These are phyloP conservation scores for Suhomyces taliae DNA, from an alignment of 1,139 yeast genomes.

Conservation along the genomic window DNA sequence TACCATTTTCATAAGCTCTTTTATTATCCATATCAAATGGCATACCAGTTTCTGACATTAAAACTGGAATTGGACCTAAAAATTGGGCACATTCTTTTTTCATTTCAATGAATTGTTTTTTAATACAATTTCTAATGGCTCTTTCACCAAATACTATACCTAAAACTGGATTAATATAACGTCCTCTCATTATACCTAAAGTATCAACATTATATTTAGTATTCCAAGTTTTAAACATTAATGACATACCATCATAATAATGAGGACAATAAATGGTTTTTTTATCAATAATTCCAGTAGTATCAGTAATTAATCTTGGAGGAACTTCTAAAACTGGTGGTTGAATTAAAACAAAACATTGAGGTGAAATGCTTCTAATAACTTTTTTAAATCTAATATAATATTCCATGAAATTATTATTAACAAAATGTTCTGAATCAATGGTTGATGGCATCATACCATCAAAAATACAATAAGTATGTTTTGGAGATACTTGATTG, in stretches of 20 bases:
- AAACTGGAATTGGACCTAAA: constrained; percentile 66
- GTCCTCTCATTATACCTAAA: constrained; percentile 80
- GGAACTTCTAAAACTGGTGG: constrained; percentile 84
- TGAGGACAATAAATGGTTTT: constrained; percentile 81
- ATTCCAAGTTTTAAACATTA: constrained; percentile 88
- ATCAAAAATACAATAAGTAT: constrained; percentile 19
- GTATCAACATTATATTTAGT: constrained; percentile 80
- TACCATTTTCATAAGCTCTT: constrained; percentile 62
- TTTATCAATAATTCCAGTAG: constrained; percentile 52
- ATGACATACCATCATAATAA: constrained; percentile 89
- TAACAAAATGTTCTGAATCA: constrained; percentile 61
- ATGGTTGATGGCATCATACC: constrained; percentile 32
- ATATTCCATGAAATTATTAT: constrained; percentile 59
- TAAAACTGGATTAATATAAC: constrained; percentile 70
- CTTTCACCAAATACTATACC: constrained; percentile 80
- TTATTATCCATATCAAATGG: constrained; percentile 92
- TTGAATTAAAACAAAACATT: constrained; percentile 65
- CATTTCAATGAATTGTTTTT: constrained; percentile 64
- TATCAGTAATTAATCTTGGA: constrained; percentile 59
- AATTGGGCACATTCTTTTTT: constrained; percentile 57
- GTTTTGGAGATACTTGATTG: constrained; percentile 25
- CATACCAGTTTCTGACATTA: constrained; percentile 95
- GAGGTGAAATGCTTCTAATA: constrained; percentile 47
- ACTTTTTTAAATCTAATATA: constrained; percentile 50
- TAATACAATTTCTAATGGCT: constrained; percentile 70